Conservation (phyloP, 139 green algal genomes). For the Chlamydomonas sp. region DNA sequence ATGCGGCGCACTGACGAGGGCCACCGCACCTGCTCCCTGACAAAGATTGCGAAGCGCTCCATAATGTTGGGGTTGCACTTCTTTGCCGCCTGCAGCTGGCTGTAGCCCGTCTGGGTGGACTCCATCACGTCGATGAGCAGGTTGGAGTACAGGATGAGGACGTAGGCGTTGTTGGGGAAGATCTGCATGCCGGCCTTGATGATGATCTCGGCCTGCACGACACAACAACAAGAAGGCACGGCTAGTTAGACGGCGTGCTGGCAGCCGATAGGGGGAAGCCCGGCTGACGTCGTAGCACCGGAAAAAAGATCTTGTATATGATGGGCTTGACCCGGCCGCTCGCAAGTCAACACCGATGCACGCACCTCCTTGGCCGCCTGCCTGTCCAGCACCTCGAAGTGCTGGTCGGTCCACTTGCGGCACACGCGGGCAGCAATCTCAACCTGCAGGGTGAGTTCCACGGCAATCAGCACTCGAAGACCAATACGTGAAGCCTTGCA, state of each 20-base stretch:
- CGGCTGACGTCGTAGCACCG: too few relatives aligned
- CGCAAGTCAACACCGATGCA: too few relatives aligned
- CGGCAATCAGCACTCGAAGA: too few relatives aligned
- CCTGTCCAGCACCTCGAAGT: slow-evolving; percentile 26
- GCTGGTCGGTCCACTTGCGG: slow-evolving; percentile 40
- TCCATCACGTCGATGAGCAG: slow-evolving; percentile 28
- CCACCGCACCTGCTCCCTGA: slow-evolving; percentile 31
- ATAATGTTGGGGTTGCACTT: slow-evolving; percentile 32
- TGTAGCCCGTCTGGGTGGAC: slow-evolving; percentile 26
- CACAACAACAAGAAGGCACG: too few relatives aligned
- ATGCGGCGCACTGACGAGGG: background rate
- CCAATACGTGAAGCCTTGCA: too few relatives aligned
- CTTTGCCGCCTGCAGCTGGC: slow-evolving; percentile 41
- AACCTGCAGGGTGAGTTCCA: slow-evolving; percentile 2
- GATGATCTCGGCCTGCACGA: too few relatives aligned
- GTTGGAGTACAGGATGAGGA: slow-evolving; percentile 25
- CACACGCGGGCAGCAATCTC: slow-evolving; percentile 56
- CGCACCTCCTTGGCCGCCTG: slow-evolving; percentile 9
- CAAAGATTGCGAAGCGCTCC: slow-evolving; percentile 49
- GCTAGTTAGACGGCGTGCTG: background rate
- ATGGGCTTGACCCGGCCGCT: too few relatives aligned
- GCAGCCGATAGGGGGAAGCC: background rate
- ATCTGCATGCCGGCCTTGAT: too few relatives aligned
- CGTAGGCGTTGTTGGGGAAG: too few relatives aligned
- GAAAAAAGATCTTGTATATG: too few relatives aligned